These are phyloP conservation scores for Mycena filopes DNA, from an alignment of 768 basidiomycete genomes.

Conservation along the genomic window DNA sequence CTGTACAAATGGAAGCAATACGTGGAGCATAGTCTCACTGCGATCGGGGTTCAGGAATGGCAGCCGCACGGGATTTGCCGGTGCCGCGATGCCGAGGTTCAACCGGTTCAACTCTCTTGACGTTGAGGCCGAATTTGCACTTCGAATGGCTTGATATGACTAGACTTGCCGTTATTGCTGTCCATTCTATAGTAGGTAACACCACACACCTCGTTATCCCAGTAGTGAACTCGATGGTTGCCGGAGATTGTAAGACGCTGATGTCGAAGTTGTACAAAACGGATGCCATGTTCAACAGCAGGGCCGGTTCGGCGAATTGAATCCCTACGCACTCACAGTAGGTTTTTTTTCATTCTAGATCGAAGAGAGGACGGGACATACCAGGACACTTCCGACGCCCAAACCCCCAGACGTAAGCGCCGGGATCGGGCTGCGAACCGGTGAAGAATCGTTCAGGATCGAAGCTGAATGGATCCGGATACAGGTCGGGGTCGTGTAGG, in stretches of 20 bases:
- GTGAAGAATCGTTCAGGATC: conserved; percentile 50
- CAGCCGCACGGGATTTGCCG: too few species aligned
- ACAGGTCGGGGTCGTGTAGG: conserved; percentile 52
- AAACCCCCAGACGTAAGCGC: conserved; percentile 45
- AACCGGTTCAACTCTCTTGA: too few species aligned
- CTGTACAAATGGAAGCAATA: too few species aligned
- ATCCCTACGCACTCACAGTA: conserved; percentile 33
- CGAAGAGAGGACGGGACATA: too few species aligned
- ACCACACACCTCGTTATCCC: conserved; percentile 16
- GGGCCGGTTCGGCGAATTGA: conserved; percentile 45
- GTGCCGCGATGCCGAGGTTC: too few species aligned
- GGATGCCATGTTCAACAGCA: conserved; percentile 45
- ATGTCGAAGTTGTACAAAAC: conserved; percentile 44
- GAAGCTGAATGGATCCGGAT: conserved; percentile 53
- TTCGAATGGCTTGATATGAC: conserved; percentile 15
- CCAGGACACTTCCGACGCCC: conserved; percentile 48
- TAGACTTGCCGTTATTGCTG: background rate
- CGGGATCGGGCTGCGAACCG: conserved; percentile 47
- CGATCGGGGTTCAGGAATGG: too few species aligned
- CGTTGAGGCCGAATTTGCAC: too few species aligned
- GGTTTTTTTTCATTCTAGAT: too few species aligned
- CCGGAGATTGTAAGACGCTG: background rate
- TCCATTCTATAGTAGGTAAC: too few species aligned
- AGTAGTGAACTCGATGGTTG: conserved; percentile 18
- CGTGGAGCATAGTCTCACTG: too few species aligned